Base-by-base conservation (phyloP, 2,329 filamentous ascomycete genomes). In the Penicillium sp. region DNA sequence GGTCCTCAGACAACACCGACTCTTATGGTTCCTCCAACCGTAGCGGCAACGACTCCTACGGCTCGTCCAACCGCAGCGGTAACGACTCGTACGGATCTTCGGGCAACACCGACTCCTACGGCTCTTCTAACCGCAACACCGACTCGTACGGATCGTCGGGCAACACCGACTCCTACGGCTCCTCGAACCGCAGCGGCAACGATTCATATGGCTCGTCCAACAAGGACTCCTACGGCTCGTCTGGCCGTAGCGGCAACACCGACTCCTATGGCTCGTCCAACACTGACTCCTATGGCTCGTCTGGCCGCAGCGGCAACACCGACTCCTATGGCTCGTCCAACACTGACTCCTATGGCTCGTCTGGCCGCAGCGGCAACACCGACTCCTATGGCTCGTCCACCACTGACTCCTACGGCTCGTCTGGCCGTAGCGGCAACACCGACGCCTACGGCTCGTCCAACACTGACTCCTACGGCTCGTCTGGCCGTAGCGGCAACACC, bases 311-410 rank as follows among this genome's bases (percentile, higher is more conserved):
- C 20, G 20, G 20, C 17, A 31, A 47, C 31, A 42, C 3, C 14
- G 53, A 38, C 41, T 25, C 35, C 35, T 54, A 54, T 37, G 51
- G 51, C n/a, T 34, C 45, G 3, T 56, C 54, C 17, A 51, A 50
- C 25, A 51, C 15, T 14, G 54, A 56, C 15, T 42, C 45, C 6
- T 50, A 35, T 4, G 54, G 54, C 0, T 54, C 56, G 0, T 35
- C 35, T 15, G 43, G 43, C 22, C 39, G 39, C 31, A 41, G 8
- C 35, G 22, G 41, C 35, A 49, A 25, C 22, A 31, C 42, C 17
- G 34, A 35, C 17, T 41, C 50, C 37, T 53, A 53, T 20, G 50
- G 50, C 15, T 53, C 50, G 6, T 53, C 50, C 31, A 31, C 10
- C 22, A 28, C 25, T 2, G 20, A 20, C 20, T 20, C 20, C 20